A percentile compares a stretch with the other conserved stretches of the same genome.
Conservation (phyloP, 768 basidiomycete species). For the Leucosporidium scottii region DNA sequence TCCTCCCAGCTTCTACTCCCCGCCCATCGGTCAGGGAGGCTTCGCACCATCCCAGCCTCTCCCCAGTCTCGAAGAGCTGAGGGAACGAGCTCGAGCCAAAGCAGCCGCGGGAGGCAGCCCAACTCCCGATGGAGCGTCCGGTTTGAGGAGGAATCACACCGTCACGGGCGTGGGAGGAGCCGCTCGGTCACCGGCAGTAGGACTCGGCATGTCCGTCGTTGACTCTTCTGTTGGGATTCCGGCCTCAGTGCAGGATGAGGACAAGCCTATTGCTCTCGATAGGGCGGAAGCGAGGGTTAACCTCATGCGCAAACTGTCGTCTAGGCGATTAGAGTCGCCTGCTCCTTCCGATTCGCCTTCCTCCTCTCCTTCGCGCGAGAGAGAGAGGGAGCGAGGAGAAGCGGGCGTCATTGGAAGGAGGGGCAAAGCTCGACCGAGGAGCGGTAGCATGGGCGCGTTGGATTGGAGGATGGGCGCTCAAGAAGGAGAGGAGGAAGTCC, state of each 20-base stretch:
- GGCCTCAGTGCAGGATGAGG: not conserved
- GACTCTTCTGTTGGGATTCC: not conserved
- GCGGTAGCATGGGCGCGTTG: slow-evolving; percentile 11
- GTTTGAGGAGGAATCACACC: slow-evolving; percentile 21
- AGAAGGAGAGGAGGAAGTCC: not conserved
- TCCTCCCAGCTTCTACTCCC: slow-evolving; percentile 6
- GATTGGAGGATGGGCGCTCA: not conserved
- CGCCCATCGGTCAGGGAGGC: slow-evolving; percentile 4
- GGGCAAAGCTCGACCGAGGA: slow-evolving; percentile 20
- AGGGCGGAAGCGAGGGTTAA: slow-evolving; percentile 34
- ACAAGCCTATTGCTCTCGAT: not conserved
- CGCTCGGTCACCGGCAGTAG: not conserved
- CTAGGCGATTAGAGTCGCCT: slow-evolving; percentile 19
- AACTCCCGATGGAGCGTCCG: not conserved
- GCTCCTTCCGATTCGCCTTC: not conserved
- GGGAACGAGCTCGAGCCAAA: slow-evolving; percentile 13
- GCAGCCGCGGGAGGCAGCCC: not conserved
- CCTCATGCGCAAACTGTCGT: slow-evolving; percentile 36
- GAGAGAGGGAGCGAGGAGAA: not conserved
- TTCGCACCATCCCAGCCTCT: slow-evolving; percentile 16
- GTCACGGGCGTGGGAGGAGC: slow-evolving; percentile 16
- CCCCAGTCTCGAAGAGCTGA: slow-evolving; percentile 31
- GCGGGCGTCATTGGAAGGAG: slow-evolving; percentile 8
- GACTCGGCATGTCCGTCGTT: not conserved
- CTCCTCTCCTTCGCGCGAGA: not conserved